Conservation (phyloP, 106 monocot genomes). For the Xerophyta viscosa region DNA sequence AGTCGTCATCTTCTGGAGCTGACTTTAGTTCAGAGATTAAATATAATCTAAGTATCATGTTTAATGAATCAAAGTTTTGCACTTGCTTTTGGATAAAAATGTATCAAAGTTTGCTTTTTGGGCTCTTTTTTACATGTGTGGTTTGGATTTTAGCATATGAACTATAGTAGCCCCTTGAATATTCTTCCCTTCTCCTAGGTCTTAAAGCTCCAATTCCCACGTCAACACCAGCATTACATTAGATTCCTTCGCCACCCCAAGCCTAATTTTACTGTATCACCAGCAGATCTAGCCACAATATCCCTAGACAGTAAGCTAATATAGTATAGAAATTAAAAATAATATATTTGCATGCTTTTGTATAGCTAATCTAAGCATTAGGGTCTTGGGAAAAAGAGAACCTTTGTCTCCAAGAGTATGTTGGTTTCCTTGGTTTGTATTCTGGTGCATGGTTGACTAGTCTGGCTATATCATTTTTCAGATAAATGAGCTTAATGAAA, state of each 20-base stretch:
- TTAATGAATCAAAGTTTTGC: too few species aligned
- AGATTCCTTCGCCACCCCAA: conserved; percentile 13
- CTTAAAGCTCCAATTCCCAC: neutral
- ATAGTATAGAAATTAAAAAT: too few species aligned
- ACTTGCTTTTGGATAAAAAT: too few species aligned
- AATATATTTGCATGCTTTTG: neutral
- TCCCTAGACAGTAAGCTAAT: too few species aligned
- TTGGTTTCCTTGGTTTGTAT: conserved; percentile 7
- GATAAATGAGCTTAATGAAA: too few species aligned
- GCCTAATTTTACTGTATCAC: too few species aligned
- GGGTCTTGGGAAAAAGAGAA: conserved; percentile 16
- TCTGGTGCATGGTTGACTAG: neutral
- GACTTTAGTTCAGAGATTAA: conserved; percentile 15
- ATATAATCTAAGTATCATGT: conserved; percentile 15
- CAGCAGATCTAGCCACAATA: too few species aligned
- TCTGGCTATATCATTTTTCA: neutral
- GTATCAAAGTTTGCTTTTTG: neutral
- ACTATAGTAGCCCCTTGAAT: conserved; percentile 2
- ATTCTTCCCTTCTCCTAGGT: conserved; percentile 16
- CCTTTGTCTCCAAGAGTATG: conserved; percentile 19
- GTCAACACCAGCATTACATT: neutral
- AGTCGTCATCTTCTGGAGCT: conserved; percentile 22
- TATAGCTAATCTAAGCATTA: too few species aligned
- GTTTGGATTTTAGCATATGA: conserved; percentile 23
- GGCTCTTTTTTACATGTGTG: conserved; percentile 8